Percentiles rank a stretch among this genome's conserved stretches.
Evolutionary conservation across 352 stramenopile genomes (phyloP).

Genomic region (Peronospora tabacina): DNA sequence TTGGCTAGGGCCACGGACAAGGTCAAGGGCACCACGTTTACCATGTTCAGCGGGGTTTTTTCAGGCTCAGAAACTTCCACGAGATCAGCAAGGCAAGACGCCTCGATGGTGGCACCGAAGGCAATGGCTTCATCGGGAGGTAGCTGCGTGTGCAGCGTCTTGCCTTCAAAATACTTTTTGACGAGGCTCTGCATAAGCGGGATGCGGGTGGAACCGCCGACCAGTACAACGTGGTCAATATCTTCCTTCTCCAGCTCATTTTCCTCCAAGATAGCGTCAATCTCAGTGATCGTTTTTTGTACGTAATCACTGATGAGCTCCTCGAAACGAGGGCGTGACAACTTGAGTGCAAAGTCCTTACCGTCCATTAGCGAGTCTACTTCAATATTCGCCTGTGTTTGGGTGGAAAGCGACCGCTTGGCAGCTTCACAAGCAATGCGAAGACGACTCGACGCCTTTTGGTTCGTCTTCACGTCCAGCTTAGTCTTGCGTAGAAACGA

Average conservation of each 20-base stretch:
- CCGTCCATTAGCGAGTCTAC: conserved; percentile 97
- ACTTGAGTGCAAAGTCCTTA: conserved; percentile 95
- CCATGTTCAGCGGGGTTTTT: conserved; percentile 54
- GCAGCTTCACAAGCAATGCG: conserved; percentile 93
- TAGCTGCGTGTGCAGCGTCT: conserved; percentile 74
- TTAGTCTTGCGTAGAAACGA: conserved; percentile 92
- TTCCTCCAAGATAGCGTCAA: conserved; percentile 74
- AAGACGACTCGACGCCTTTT: conserved; percentile 91
- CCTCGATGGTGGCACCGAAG: conserved; percentile 84
- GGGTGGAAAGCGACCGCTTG: conserved; percentile 94
- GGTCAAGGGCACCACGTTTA: conserved; percentile 90
- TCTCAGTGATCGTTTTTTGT: conserved; percentile 87
- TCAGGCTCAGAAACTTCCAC: conserved; percentile 63
- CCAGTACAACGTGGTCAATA: conserved; percentile 94
- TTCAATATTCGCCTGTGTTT: conserved; percentile 94
- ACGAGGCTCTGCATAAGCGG: conserved; percentile 87
- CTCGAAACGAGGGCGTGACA: conserved; percentile 95
- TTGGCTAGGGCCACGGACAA: conserved; percentile 89
- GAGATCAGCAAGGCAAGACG: conserved; percentile 56
- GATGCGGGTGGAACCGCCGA: conserved; percentile 96
- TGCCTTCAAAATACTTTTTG: conserved; percentile 84
- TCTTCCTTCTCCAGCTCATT: conserved; percentile 73
- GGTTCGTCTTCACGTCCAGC: conserved; percentile 90
- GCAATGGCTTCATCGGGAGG: conserved; percentile 89
- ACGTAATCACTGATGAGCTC: conserved; percentile 92